These are phyloP conservation scores for Apiosordaria backusii DNA, from an alignment of 495 filamentous ascomycete species.

Conservation along the genomic window DNA sequence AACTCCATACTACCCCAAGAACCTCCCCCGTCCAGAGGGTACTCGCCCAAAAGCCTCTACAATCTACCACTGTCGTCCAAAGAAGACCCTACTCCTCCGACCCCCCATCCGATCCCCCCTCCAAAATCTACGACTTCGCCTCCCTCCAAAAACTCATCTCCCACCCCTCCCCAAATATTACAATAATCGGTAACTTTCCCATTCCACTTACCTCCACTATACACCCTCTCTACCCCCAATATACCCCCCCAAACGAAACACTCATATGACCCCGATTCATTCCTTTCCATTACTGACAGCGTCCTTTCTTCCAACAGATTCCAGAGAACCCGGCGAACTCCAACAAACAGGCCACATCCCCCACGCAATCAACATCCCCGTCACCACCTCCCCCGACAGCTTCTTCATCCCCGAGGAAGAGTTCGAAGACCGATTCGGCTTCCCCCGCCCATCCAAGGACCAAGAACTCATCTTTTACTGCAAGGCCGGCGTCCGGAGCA, in stretches of 20 bases:
- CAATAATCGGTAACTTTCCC: conserved; percentile 17
- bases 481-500: conserved; percentile 79
- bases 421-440: conserved; percentile 72
- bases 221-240: neutral
- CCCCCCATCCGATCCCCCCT: neutral
- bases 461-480: conserved; percentile 83
- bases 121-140: neutral
- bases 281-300: neutral
- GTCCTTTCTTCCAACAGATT: conserved; percentile 54
- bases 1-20: too few relatives aligned
- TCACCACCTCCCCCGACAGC: conserved; percentile 71
- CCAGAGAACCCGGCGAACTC: conserved; percentile 83
- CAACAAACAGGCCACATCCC: conserved; percentile 69
- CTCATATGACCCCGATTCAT: neutral
- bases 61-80: too few relatives aligned
- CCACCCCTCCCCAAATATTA: neutral
- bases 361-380: conserved; percentile 70
- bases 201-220: neutral
- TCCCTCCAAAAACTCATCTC: neutral
- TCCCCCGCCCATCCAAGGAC: conserved; percentile 54
- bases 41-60: too few relatives aligned
- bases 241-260: neutral
- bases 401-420: conserved; percentile 69
- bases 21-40: too few relatives aligned
- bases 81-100: conserved; percentile 1